Base-by-base conservation (phyloP, 495 filamentous ascomycete species). In the Penicillium soppii region DNA sequence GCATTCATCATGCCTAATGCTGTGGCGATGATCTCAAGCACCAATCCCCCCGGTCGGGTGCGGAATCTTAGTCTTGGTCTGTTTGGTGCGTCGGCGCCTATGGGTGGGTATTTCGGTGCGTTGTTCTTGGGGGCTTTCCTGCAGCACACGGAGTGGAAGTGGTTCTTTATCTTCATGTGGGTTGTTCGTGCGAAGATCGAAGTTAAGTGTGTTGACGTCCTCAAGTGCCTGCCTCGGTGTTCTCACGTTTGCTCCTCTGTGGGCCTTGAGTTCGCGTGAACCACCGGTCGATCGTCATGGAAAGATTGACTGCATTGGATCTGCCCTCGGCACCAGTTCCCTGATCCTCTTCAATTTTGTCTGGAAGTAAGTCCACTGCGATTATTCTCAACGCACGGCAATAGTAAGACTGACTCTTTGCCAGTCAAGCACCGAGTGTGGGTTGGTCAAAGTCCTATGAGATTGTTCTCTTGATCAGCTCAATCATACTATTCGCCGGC, bases 281-380 rank as follows among this genome's bases (percentile, higher is more conserved):
- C 43, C 56, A 25, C 63, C 74, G 1, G 58, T 74, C 12, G 69
- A 74, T 53, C 56, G 55, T n/a, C 41, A 73, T 21, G 80, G 75
- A 4, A 67, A 54, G 5, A 66, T 82, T 29, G 78, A 82, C 54
- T 78, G 65, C 49, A 47, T 78, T 23, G 79, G 80, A 5, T 71
- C 77, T 1, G 62, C 62, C n/a, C 54, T 82, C 7, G 74, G 76
- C 0, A 66, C 70, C 1, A 61, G 63, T 10, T 72, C 66, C 1
- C 51, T 81, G 22, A 74, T 82, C 9, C 47, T 80, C 2, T 82
- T 82, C 65, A 82, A 77, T 54, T 72, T 80, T 57, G 72, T 72
- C 19, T 82, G 78, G 77, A 81, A 76, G 76, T 81, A 61, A 63
- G 75, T 60, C 1, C 6, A 7, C 19, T 16, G 4, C 4, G 17